Evolutionary conservation across 345 rosid genomes (phyloP).

Genomic region (Hirschfeldia incana): DNA sequence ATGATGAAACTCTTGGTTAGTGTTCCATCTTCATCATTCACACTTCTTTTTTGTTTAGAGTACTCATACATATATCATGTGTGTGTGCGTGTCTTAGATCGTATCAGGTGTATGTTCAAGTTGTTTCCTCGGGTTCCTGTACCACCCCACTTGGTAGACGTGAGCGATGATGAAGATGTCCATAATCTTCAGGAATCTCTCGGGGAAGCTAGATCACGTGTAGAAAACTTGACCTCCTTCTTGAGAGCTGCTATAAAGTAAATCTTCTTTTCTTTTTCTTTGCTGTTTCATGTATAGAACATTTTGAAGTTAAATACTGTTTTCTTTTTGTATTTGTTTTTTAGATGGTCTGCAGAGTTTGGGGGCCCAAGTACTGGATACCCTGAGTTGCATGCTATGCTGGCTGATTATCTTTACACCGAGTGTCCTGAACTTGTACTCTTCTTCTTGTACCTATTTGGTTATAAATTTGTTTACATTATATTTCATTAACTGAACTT

Average conservation of each 20-base stretch:
- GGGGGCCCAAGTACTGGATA: slow-evolving; percentile 69
- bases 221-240: slow-evolving; percentile 78
- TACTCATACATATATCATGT: not conserved
- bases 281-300: not conserved
- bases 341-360: slow-evolving; percentile 91
- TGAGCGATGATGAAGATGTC: slow-evolving; percentile 64
- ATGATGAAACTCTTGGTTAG: slow-evolving; percentile 74
- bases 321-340: slow-evolving; percentile 19
- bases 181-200: slow-evolving; percentile 81
- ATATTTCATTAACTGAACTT: not conserved
- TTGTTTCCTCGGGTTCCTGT: slow-evolving; percentile 76
- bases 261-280: slow-evolving; percentile 22
- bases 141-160: slow-evolving; percentile 62
- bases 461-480: not conserved
- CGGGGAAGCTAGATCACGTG: slow-evolving; percentile 82
- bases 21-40: slow-evolving; percentile 4
- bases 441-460: not conserved
- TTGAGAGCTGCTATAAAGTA: slow-evolving; percentile 87
- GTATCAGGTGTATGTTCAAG: slow-evolving; percentile 74
- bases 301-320: not conserved
- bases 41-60: slow-evolving; percentile 12
- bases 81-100: slow-evolving; percentile 53
- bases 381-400: slow-evolving; percentile 78
- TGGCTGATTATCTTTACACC: slow-evolving; percentile 82
- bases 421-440: slow-evolving; percentile 89